A percentile compares a stretch with the other conserved stretches of the same genome.
phyloP scores from a whole-genome alignment of 768 basidiomycete species.

The Cyathus striatus region DNA sequence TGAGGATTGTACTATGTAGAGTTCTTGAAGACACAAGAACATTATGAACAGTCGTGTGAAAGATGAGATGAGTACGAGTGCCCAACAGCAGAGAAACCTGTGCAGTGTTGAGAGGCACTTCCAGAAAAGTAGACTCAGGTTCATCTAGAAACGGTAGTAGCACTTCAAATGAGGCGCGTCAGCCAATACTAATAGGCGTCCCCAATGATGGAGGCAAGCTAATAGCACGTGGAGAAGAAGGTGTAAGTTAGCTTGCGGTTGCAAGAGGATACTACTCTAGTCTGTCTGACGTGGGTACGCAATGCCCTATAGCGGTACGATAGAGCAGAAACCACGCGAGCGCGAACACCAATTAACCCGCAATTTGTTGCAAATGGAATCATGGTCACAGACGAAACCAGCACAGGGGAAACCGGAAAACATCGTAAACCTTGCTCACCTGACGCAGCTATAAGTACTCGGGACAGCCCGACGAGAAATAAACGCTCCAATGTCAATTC shows the following conservation, averaged over 20 bases:
- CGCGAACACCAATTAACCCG: background rate
- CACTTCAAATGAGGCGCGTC: too few species aligned
- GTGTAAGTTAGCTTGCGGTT: background rate
- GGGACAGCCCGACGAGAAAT: conserved; percentile 11
- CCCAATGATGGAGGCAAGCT: too few species aligned
- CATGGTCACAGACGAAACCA: background rate
- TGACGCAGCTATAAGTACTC: background rate
- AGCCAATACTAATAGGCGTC: too few species aligned
- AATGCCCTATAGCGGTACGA: background rate
- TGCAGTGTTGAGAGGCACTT: too few species aligned
- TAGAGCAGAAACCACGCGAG: background rate
- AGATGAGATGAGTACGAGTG: too few species aligned
- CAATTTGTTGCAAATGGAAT: background rate
- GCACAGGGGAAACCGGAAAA: background rate
- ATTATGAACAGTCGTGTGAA: too few species aligned
- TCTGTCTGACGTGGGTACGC: background rate
- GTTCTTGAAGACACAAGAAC: too few species aligned
- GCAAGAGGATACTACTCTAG: background rate
- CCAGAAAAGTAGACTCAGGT: too few species aligned
- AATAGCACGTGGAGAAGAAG: background rate
- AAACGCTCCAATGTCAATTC: conserved; percentile 5
- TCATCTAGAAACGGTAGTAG: too few species aligned
- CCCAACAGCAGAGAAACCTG: too few species aligned
- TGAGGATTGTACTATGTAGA: too few species aligned
- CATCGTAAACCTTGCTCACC: background rate